Conservation (phyloP, 2,329 filamentous ascomycete genomes). For the Lizonia empirigonia region DNA sequence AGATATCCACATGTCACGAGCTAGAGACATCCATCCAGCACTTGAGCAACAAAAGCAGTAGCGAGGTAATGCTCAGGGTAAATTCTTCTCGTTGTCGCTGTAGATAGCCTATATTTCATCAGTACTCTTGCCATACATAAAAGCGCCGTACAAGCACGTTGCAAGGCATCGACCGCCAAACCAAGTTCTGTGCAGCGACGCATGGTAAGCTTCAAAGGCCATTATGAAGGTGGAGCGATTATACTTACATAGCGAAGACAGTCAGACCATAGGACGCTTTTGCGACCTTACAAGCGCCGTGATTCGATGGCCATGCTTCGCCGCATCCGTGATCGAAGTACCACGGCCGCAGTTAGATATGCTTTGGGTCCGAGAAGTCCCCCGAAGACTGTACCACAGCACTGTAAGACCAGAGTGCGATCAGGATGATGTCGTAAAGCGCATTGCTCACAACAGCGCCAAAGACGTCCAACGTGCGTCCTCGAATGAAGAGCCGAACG, state of each 20-base stretch:
- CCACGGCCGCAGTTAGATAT: slow-evolving; percentile 24
- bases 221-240: not conserved
- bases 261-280: slow-evolving; percentile 17
- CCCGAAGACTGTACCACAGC: slow-evolving; percentile 16
- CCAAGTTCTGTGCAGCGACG: slow-evolving; percentile 11
- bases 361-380: slow-evolving; percentile 22
- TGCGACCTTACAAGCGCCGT: slow-evolving; percentile 8
- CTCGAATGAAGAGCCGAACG: slow-evolving; percentile 18
- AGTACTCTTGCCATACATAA: slow-evolving; percentile 1
- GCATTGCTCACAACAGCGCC: slow-evolving; percentile 16
- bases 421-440: slow-evolving; percentile 24
- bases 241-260: slow-evolving; percentile 21
- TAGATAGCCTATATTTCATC: not conserved
- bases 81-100: not conserved
- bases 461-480: slow-evolving; percentile 14
- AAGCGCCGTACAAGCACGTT: slow-evolving; percentile 25
- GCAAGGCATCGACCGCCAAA: slow-evolving; percentile 16
- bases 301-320: slow-evolving; percentile 3
- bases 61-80: too few relatives aligned
- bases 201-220: not conserved
- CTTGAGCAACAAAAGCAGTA: too few relatives aligned
- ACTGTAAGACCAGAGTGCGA: slow-evolving; percentile 24
- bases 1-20: too few relatives aligned
- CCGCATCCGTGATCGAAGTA: slow-evolving; percentile 23
- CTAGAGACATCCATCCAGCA: too few relatives aligned